Base-by-base conservation (phyloP, 2,329 filamentous ascomycete genomes). In the Venturia aucupariae region DNA sequence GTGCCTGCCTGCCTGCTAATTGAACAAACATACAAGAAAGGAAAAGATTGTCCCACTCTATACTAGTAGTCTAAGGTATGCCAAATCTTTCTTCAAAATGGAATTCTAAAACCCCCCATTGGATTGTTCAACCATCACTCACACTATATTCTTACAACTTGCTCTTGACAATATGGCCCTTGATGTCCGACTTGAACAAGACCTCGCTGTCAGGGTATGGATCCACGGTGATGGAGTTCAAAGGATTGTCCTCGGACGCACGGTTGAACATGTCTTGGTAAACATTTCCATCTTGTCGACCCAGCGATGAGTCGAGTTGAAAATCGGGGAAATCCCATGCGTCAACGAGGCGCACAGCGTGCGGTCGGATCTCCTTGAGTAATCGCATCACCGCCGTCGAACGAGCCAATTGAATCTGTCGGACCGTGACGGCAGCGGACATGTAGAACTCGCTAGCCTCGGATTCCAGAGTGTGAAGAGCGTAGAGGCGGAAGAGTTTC, bases 261-360 rank as follows among this genome's bases (percentile, higher is more conserved):
- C 89, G 78, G 70, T 86, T 79, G 76, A 91, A 92, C 78, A 92
- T 80, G 69, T 91, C 89, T 73, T 90, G 86, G 69, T 92, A 92
- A 1, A 91, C 89, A 70, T 88, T 86, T 24, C 89, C 89, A 66
- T 92, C 89, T 54, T 82, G 83, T 1, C 88, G 79, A 1, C 89
- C 89, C 46, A 92, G 74, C 65, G 84, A 85, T 69, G 83, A 87
- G 72, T 92, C 88, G 2, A 92, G 81, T 69, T 90, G 86, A 87
- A 87, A 92, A 72, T 92, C 89, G 1, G 88, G 85, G 75, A 92
- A 90, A 66, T 84, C 83, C 89, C 89, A 92, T 0, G 86, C 79
- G 70, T 92, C 89, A 0, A 90, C 88, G 13, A 92, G 76, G 13
- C 84, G 75, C 17, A 92, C 81, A 0, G 89, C 87, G 71, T 92